Evolutionary conservation across 1,139 yeast genomes (phyloP).

Genomic region (Zygosaccharomyces sapae): DNA sequence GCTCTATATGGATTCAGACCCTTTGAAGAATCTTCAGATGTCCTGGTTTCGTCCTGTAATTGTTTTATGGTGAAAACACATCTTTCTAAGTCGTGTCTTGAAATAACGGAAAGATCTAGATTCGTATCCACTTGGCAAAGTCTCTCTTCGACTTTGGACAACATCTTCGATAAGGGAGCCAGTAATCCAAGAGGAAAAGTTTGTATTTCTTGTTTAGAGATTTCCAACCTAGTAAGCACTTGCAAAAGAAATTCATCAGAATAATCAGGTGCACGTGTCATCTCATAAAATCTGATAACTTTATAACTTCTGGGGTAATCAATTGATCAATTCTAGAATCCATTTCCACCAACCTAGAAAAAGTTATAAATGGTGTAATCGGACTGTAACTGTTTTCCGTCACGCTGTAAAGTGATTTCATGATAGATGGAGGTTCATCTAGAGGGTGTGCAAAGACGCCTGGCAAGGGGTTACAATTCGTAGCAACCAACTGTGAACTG

Average conservation of each 20-base stretch:
- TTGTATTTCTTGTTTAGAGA: constrained; percentile 53
- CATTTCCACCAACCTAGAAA: constrained; percentile 66
- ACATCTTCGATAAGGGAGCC: constrained; percentile 59
- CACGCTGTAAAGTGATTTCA: constrained; percentile 33
- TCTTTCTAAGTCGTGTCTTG: constrained; percentile 58
- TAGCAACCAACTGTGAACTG: background rate
- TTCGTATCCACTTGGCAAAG: constrained; percentile 50
- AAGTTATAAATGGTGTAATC: constrained; percentile 50
- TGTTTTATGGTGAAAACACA: constrained; percentile 13
- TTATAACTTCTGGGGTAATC: constrained; percentile 64
- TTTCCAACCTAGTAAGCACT: constrained; percentile 52
- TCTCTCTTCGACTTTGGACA: constrained; percentile 53
- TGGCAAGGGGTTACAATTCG: background rate
- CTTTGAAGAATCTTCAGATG: constrained; percentile 4
- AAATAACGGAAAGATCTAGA: constrained; percentile 55
- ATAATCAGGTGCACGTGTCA: constrained; percentile 52
- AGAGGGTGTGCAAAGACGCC: constrained; percentile 28
- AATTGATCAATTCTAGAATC: constrained; percentile 55
- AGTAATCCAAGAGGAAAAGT: constrained; percentile 71
- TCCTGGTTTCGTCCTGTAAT: constrained; percentile 8
- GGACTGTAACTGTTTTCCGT: constrained; percentile 28
- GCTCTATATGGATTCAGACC: constrained; percentile 4
- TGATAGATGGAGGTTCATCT: constrained; percentile 35
- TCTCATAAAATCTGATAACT: constrained; percentile 57
- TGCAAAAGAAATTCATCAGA: constrained; percentile 53